phyloP scores from a whole-genome alignment of 208 protist species.

The Trypanosoma mega region DNA sequence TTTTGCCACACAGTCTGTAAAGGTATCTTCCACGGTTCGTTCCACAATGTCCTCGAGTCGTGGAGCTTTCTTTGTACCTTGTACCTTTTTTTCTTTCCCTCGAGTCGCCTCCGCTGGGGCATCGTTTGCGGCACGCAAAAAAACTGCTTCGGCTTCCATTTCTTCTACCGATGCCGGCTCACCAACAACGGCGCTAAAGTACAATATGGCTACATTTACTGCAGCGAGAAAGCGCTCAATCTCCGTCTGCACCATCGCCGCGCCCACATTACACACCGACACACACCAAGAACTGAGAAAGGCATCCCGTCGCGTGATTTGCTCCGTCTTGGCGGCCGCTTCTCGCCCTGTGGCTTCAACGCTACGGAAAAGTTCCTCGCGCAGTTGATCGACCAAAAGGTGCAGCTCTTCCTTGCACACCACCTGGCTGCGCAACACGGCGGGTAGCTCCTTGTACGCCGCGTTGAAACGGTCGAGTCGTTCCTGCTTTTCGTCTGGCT shows the following conservation, averaged over 20 bases:
- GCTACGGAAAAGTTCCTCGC: slow-evolving; percentile 43
- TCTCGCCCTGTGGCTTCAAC: slow-evolving; percentile 42
- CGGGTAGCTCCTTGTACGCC: slow-evolving; percentile 54
- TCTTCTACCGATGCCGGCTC: slow-evolving; percentile 72
- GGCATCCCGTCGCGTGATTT: slow-evolving; percentile 44
- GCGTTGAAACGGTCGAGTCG: slow-evolving; percentile 53
- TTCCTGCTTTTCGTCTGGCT: slow-evolving; percentile 64
- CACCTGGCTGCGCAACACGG: slow-evolving; percentile 34
- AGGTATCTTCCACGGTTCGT: slow-evolving; percentile 51
- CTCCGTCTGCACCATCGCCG: slow-evolving; percentile 58
- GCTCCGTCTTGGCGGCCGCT: slow-evolving; percentile 41
- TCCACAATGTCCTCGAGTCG: slow-evolving; percentile 42
- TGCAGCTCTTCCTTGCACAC: slow-evolving; percentile 82
- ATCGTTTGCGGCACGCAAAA: slow-evolving; percentile 21
- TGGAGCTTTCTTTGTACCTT: slow-evolving; percentile 37
- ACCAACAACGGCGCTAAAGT: slow-evolving; percentile 55
- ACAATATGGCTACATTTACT: slow-evolving; percentile 63
- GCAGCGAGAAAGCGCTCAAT: slow-evolving; percentile 59
- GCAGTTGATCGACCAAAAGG: slow-evolving; percentile 43
- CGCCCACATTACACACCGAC: slow-evolving; percentile 54
- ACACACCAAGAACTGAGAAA: slow-evolving; percentile 68
- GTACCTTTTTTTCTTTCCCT: slow-evolving; percentile 52
- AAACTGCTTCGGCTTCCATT: slow-evolving; percentile 45
- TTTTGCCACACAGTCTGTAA: slow-evolving; percentile 46
- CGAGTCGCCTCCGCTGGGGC: slow-evolving; percentile 17